These are phyloP conservation scores for Endoconidiophora laricicola DNA, from an alignment of 2,329 filamentous ascomycete genomes.

Conservation along the genomic window DNA sequence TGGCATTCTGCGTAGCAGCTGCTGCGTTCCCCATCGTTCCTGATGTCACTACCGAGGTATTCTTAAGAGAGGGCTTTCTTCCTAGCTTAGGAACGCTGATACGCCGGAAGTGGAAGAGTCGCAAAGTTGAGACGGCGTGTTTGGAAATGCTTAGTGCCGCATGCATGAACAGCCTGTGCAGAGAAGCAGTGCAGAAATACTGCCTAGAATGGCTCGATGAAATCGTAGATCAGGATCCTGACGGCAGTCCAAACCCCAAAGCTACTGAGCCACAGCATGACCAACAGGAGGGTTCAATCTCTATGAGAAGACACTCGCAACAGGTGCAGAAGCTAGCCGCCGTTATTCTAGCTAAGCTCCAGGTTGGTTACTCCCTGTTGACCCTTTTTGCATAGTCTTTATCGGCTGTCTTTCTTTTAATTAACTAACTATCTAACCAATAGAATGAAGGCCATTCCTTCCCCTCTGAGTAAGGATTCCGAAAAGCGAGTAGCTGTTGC, in stretches of 20 bases:
- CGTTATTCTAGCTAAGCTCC: constrained; percentile 58
- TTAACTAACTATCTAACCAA: constrained; percentile 30
- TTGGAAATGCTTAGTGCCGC: constrained; percentile 83
- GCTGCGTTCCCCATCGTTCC: constrained; percentile 76
- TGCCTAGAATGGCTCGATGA: constrained; percentile 79
- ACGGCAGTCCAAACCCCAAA: constrained; percentile 23
- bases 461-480: constrained; percentile 23
- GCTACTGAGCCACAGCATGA: constrained; percentile 39
- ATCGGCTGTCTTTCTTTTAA: constrained; percentile 15
- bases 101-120: constrained; percentile 65
- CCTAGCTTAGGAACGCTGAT: constrained; percentile 60
- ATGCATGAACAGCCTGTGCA: constrained; percentile 68
- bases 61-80: constrained; percentile 79
- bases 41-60: constrained; percentile 56
- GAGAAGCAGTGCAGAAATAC: constrained; percentile 69
- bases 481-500: constrained; percentile 33
- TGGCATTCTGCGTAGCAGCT: constrained; percentile 85
- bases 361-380: constrained; percentile 25
- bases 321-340: constrained; percentile 50
- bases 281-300: constrained; percentile 40
- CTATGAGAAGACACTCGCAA: constrained; percentile 43
- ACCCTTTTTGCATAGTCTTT: constrained; percentile 5
- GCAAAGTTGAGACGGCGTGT: constrained; percentile 70
- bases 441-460: constrained; percentile 37
- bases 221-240: constrained; percentile 56